These are phyloP conservation scores for Chrysoporthe cubensis DNA, from an alignment of 2,329 filamentous ascomycete species.

Conservation along the genomic window DNA sequence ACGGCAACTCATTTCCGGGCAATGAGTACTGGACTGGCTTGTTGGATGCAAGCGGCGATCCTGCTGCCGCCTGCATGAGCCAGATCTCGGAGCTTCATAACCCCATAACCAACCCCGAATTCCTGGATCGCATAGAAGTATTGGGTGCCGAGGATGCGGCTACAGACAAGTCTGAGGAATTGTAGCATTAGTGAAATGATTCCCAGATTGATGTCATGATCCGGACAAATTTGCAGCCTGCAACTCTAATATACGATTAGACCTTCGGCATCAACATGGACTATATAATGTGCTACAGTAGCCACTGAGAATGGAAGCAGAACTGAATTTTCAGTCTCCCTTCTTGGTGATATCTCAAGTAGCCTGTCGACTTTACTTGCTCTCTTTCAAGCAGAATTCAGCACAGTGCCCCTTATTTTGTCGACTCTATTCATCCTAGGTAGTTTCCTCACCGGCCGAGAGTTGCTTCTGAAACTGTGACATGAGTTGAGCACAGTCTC, in stretches of 20 bases:
- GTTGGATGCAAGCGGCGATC: slow-evolving; percentile 36
- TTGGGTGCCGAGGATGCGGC: slow-evolving; percentile 14
- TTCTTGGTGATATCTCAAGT: no score
- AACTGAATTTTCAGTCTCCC: no score
- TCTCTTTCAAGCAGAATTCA: no score
- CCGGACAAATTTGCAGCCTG: no score
- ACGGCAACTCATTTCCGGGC: slow-evolving; percentile 39
- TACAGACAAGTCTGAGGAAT: neutral
- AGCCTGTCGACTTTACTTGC: no score
- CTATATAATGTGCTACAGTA: no score
- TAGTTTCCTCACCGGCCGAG: neutral
- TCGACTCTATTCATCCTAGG: neutral
- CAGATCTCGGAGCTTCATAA: slow-evolving; percentile 41
- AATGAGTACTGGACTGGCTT: slow-evolving; percentile 39
- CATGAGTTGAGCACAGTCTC: slow-evolving; percentile 6
- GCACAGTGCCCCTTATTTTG: no score
- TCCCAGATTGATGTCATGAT: neutral
- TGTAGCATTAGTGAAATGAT: neutral
- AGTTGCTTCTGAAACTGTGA: neutral
- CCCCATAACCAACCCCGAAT: slow-evolving; percentile 36
- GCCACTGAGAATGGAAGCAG: no score
- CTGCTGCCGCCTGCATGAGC: slow-evolving; percentile 41
- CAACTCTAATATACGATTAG: no score
- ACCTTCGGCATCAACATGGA: neutral
- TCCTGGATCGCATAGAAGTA: slow-evolving; percentile 34